Evolutionary conservation across 768 basidiomycete species (phyloP).

Genomic region (Obba rivulosa): DNA sequence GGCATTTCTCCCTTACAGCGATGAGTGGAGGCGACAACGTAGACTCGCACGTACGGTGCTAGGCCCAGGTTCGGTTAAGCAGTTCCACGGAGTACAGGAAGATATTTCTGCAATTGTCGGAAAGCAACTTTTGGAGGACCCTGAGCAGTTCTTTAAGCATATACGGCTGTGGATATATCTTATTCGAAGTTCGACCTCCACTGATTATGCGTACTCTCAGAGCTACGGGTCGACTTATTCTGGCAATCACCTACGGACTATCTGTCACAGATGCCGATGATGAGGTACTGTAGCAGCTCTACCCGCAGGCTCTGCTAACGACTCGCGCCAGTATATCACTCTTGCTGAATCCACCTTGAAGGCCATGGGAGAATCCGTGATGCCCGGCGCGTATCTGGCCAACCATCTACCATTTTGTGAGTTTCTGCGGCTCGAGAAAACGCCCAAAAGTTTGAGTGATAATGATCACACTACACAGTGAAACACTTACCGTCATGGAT

Average conservation of each 20-base stretch:
- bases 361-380: slow-evolving; percentile 25
- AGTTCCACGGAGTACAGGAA: no score
- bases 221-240: background rate
- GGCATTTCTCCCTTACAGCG: no score
- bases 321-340: slow-evolving; percentile 32
- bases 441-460: background rate
- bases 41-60: no score
- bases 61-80: no score
- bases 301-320: background rate
- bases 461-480: slow-evolving; percentile 15
- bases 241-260: slow-evolving; percentile 10
- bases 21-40: no score
- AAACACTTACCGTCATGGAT: slow-evolving; percentile 20
- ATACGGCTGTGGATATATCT: no score
- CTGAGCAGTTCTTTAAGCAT: no score
- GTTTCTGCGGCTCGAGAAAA: background rate
- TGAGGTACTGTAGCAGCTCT: slow-evolving; percentile 2
- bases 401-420: slow-evolving; percentile 8
- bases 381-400: slow-evolving; percentile 39
- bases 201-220: no score
- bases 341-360: slow-evolving; percentile 34
- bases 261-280: slow-evolving; percentile 2
- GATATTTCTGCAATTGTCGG: no score
- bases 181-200: no score
- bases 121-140: no score